Evolutionary conservation across 2,329 filamentous ascomycete species (phyloP), one percentile per base, ranked within the genome.

Genomic region (Botrytis pseudocinerea): DNA sequence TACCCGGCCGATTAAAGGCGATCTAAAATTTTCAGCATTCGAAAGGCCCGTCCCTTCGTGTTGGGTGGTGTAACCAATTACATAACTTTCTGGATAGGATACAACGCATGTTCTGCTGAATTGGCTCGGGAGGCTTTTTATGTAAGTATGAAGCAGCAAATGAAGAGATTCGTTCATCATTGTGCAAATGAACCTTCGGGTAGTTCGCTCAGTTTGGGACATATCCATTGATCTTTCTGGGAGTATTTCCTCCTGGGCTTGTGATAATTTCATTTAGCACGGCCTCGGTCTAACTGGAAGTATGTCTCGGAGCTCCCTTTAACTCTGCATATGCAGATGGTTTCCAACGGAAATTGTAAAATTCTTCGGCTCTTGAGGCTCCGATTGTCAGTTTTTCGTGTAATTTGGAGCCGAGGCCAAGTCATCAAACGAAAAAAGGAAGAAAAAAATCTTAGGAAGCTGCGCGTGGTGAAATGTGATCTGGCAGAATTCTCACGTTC

Each of bases 321-420:
- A 28, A 68, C 18, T 3, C 25, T 68, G 38, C 46, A 68, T 68
- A 32, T 68, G 65, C 65, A 57, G 18, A 57, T 68, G 16, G 40
- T 42, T 38, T 12, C 40, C 25, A 42, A 10, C 20, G 38, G 35
- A 32, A 68, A 57, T 42, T 14, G 10, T 7, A 7, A 40, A 4
- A 32, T 57, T 18, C 18, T 68, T 68, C 65, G 65, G 65, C 25
- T 16, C 48, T 14, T 42, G 38, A 57, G 38, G 48, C 38, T 68
- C 64, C 65, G 65, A 57, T 42, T 28, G 38, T 18, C 48, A 32
- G 38, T 12, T 57, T 68, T 32, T 25, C 48, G 22, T 42, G 65
- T 68, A 57, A 22, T 25, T 25, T 42, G 38, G 35, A 54, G 57
- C 25, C 35, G 38, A 57, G 65, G 38, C 18, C 65, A 32, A 42